These are phyloP conservation scores for Pholiota microspora DNA, from an alignment of 768 basidiomycete genomes.

Conservation along the genomic window DNA sequence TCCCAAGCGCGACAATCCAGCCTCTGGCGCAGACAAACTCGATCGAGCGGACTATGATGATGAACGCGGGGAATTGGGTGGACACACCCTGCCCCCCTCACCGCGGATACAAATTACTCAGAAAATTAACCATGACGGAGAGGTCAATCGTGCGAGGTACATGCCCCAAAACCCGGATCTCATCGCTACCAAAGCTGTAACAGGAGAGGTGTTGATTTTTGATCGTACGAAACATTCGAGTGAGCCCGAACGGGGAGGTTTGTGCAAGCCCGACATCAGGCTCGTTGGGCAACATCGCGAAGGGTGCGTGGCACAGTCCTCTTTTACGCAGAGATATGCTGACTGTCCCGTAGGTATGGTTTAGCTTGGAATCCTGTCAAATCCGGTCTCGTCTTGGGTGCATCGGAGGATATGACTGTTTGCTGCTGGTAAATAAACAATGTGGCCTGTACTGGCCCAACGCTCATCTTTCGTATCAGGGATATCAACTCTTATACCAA, in stretches of 20 bases:
- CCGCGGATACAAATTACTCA: slow-evolving; percentile 90
- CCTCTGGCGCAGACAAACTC: slow-evolving; percentile 71
- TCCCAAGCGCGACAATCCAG: slow-evolving; percentile 71
- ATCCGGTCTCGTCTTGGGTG: slow-evolving; percentile 81
- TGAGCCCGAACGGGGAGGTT: slow-evolving; percentile 82
- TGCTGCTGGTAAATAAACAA: slow-evolving; percentile 74
- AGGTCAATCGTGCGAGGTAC: slow-evolving; percentile 96
- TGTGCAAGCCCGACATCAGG: slow-evolving; percentile 88
- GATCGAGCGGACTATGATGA: slow-evolving; percentile 84
- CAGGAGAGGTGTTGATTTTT: slow-evolving; percentile 91
- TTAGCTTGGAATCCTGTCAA: slow-evolving; percentile 89
- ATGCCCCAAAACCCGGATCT: slow-evolving; percentile 99
- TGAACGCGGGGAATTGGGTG: slow-evolving; percentile 92
- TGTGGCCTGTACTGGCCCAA: no score
- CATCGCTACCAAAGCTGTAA: slow-evolving; percentile 91
- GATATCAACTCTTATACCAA: slow-evolving; percentile 90
- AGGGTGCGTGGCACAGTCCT: slow-evolving; percentile 60
- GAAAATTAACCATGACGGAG: slow-evolving; percentile 91
- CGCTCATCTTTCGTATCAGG: slow-evolving; percentile 43
- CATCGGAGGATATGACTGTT: slow-evolving; percentile 94
- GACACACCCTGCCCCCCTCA: slow-evolving; percentile 79
- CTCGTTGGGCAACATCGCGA: slow-evolving; percentile 90
- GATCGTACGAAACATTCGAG: slow-evolving; percentile 96
- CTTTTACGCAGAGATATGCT: not conserved
- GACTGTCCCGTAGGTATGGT: slow-evolving; percentile 63